A percentile compares a stretch with the other conserved stretches of the same genome.
Conservation (phyloP, 2,329 filamentous ascomycete species). For the Scytalidium sp. region DNA sequence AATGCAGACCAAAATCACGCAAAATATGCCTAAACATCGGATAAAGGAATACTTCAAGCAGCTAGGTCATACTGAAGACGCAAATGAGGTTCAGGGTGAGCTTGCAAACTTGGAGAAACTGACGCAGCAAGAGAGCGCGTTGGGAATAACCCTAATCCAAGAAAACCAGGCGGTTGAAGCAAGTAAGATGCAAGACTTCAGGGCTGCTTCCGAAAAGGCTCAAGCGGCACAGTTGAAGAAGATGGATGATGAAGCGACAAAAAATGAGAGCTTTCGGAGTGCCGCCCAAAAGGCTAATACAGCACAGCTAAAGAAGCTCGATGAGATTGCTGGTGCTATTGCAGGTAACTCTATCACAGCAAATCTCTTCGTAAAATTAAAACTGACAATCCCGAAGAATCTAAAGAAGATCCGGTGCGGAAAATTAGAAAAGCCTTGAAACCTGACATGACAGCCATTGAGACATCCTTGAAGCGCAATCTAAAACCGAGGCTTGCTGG, state of each 20-base stretch:
- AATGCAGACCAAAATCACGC: not conserved
- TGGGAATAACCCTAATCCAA: not conserved
- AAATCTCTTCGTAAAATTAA: not conserved
- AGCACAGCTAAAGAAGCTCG: not conserved
- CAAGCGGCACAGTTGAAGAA: not conserved
- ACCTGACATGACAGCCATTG: not conserved
- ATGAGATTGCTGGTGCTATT: not conserved
- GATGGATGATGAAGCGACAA: not conserved
- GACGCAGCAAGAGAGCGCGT: not conserved
- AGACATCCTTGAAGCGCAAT: not conserved
- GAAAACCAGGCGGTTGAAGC: not conserved
- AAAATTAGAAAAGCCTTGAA: not conserved
- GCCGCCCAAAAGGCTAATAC: not conserved
- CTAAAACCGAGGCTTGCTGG: constrained; percentile 7
- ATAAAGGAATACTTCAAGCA: not conserved
- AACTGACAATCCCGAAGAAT: not conserved
- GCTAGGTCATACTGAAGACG: not conserved
- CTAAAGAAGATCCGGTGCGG: not conserved
- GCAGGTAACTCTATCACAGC: not conserved
- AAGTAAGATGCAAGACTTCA: not conserved
- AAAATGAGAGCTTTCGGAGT: not conserved
- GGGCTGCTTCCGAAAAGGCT: not conserved
- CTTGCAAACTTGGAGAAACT: not conserved
- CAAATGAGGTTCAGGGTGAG: not conserved
- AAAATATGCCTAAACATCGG: not conserved